A percentile compares a stretch with the other conserved stretches of the same genome.
Conservation (phyloP, 164 flowering plant species). For the Piper longum region DNA sequence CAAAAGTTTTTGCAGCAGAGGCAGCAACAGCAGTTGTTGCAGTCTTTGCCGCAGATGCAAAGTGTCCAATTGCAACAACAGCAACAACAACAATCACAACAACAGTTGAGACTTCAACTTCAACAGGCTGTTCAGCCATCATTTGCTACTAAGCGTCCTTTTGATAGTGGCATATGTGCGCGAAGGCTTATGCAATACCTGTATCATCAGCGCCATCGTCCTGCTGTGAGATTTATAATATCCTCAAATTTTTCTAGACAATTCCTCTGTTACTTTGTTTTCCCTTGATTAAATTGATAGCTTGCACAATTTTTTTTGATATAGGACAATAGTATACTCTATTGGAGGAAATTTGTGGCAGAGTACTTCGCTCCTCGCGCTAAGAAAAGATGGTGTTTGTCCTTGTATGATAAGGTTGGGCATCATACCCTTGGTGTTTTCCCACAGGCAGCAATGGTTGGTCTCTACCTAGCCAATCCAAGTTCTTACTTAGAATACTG, state of each 20-base stretch:
- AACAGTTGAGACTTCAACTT: slow-evolving; percentile 50
- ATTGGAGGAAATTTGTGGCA: slow-evolving; percentile 91
- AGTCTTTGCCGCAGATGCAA: slow-evolving; percentile 67
- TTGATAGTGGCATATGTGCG: slow-evolving; percentile 78
- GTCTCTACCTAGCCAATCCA: slow-evolving; percentile 7
- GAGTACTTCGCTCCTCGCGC: slow-evolving; percentile 92
- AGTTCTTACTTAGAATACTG: not conserved
- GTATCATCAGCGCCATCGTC: slow-evolving; percentile 83
- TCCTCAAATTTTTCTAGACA: not conserved
- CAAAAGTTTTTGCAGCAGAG: slow-evolving; percentile 45
- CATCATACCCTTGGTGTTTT: slow-evolving; percentile 87
- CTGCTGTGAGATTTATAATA: slow-evolving; percentile 42
- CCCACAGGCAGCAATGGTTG: slow-evolving; percentile 86
- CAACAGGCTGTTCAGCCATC: slow-evolving; percentile 49
- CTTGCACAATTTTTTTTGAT: not conserved
- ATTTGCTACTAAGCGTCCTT: slow-evolving; percentile 46
- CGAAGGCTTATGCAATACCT: slow-evolving; percentile 90
- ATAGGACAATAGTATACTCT: slow-evolving; percentile 70
- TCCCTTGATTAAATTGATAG: not conserved
- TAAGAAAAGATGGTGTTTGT: slow-evolving; percentile 94
- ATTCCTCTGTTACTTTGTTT: not conserved
- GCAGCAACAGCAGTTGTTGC: slow-evolving; percentile 42
- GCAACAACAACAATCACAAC: slow-evolving; percentile 39
- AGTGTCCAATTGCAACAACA: slow-evolving; percentile 62
- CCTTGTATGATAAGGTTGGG: slow-evolving; percentile 84